These are phyloP conservation scores for Skeletonema marinoi DNA, from an alignment of 108 stramenopile genomes.

Conservation along the genomic window DNA sequence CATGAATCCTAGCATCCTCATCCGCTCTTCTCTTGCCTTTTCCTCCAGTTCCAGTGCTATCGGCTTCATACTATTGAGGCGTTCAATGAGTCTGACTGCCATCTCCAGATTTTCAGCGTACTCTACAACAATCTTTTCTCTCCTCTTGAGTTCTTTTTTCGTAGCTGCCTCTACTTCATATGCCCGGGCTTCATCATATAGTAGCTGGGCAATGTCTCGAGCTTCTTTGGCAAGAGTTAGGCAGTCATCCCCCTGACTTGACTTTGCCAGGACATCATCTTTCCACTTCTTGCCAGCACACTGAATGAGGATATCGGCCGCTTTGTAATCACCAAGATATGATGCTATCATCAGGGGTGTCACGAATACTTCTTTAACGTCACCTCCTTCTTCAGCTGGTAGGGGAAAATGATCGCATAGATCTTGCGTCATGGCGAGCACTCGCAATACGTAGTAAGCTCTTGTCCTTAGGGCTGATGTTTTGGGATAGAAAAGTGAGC, in stretches of 20 bases:
- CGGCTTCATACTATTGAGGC: neutral
- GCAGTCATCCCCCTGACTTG: neutral
- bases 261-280: neutral
- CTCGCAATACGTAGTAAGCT: neutral
- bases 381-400: neutral
- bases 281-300: neutral
- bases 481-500: no score
- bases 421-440: neutral
- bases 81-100: neutral
- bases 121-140: conserved; percentile 1
- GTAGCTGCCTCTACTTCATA: neutral
- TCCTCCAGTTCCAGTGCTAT: no score
- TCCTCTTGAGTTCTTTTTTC: neutral
- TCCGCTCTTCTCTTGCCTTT: no score
- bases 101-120: neutral
- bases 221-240: conserved; percentile 14
- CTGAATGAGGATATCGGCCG: conserved; percentile 9
- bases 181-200: neutral
- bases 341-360: conserved; percentile 17
- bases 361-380: neutral
- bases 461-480: neutral
- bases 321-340: conserved; percentile 14
- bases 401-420: neutral
- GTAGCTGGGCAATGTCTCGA: neutral
- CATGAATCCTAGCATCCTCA: no score